Evolutionary conservation across 2,329 filamentous ascomycete species (phyloP).

Genomic region (Chalara sp.): DNA sequence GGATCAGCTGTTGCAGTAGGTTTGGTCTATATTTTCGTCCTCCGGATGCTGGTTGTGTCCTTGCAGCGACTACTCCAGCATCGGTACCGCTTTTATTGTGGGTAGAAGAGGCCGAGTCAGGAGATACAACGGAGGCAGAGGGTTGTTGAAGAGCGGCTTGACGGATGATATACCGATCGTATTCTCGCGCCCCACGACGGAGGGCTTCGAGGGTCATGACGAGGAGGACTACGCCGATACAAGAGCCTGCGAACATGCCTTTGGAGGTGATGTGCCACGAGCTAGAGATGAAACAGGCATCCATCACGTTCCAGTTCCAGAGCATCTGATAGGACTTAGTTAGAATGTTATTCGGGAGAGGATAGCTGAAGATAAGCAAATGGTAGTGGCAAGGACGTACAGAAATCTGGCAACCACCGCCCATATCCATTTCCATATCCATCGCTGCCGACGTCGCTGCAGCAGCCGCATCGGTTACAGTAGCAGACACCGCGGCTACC

Average conservation of each 20-base stretch:
- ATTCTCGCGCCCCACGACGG: slow-evolving; percentile 45
- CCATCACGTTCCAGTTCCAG: slow-evolving; percentile 72
- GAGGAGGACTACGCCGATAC: slow-evolving; percentile 71
- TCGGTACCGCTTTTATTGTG: neutral
- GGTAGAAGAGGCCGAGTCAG: neutral
- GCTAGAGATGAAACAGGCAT: slow-evolving; percentile 63
- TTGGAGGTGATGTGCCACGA: slow-evolving; percentile 64
- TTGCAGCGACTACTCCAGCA: neutral
- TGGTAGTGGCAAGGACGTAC: neutral
- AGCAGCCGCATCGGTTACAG: slow-evolving; percentile 2
- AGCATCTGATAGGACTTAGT: slow-evolving; percentile 51
- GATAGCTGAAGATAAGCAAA: no score
- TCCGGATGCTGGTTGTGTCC: neutral
- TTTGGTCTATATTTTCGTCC: slow-evolving; percentile 40
- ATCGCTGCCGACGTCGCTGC: slow-evolving; percentile 5
- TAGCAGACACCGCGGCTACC: no score
- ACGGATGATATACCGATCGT: slow-evolving; percentile 6
- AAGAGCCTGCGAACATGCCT: slow-evolving; percentile 72
- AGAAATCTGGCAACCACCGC: neutral
- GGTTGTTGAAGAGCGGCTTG: neutral
- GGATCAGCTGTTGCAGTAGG: slow-evolving; percentile 56
- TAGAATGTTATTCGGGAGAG: no score
- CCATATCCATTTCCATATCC: slow-evolving; percentile 12
- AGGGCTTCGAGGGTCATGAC: slow-evolving; percentile 67
- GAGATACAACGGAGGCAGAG: neutral